Evolutionary conservation across 2,329 filamentous ascomycete genomes (phyloP), one percentile per base, ranked within the genome.

Genomic region (Diaporthe citriasiana): DNA sequence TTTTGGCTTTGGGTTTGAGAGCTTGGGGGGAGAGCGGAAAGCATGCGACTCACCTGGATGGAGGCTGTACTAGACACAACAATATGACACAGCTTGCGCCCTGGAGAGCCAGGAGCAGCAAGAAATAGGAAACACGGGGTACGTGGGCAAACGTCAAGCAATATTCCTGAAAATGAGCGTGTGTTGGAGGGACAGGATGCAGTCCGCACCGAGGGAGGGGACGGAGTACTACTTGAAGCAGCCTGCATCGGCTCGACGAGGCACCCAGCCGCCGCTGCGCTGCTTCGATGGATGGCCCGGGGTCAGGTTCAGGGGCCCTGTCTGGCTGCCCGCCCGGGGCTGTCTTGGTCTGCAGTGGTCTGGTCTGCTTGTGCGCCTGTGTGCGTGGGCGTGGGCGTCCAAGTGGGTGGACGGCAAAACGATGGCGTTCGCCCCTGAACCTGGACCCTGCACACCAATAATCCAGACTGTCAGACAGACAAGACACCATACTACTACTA

Each of bases 41-140:
- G 27, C 73, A 51, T 60, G 40, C 63, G 76, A 79, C 81, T 82
- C 77, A 83, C 82, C 79, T 83, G 75, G 77, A 79, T 76, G 76
- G 78, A 75, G 79, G 82, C 78, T 80, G 80, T 74, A 80, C 82
- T 80, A 77, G 78, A 76, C 79, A 82, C 78, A 81, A 81, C 75
- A 80, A 83, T 80, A 82, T 78, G 78, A 80, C 82, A 86, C 79
- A 83, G 81, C 81, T 81, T 83, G 84, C 82, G 82, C 81, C 84
- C 85, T 85, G 84, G 85, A 83, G 80, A 84, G 82, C 84, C 84
- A 85, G 84, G 84, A 82, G 82, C 83, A 83, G 80, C 83, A 84
- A 80, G 80, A 78, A 78, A 77, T 77, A 77, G 77, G 75, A 74
- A 70, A 75, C 70, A 53, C 51, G 57, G n/a, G 27, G 60, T 71